Evolutionary conservation across 257 asterid genomes (phyloP), one percentile per base, ranked within the genome.

Genomic region (Paulownia fortunei): DNA sequence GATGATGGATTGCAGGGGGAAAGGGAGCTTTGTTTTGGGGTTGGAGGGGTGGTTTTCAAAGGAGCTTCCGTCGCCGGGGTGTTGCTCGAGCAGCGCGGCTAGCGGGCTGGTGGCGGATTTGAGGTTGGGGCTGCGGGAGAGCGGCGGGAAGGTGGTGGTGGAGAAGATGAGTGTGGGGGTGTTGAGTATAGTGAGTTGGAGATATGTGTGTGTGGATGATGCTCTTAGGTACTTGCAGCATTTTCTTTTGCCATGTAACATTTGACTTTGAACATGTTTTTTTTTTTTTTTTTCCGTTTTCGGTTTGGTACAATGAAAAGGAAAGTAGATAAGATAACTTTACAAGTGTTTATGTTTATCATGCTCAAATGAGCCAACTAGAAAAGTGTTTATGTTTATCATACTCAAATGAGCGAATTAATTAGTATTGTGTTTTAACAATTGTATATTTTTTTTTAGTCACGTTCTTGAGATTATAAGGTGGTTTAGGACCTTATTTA

Each of bases 31-130:
- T 51, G 88, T 92, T 2, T n/a, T 90, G 86, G 97, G 99, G 18
- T 52, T 88, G 79, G 95, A 92, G 79, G 98, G 94, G 70, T 94
- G 98, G 98, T 90, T 91, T 58, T 89, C 96, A 6, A 89, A 90
- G 89, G 99, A 91, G 88, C 85, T 94, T 12, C 98, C 96, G 64
- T 21, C 85, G 73, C 34, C 90, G 2, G 92, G 91, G 73, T 89
- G 98, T 41, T 90, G 97, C 81, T 72, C 82, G 19, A 62, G 85
- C 72, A 76, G 77, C 24, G 78, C 62, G 4, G 86, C 81, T 0
- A 84, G 99, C 23, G 98, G 97, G 51, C 63, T 92, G 83, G 93
- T 89, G 82, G 95, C 91, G 79, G 97, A 92, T 11, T 63, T 94
- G 87, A 85, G 97, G 84, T 44, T 94, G 70, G 96, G 97, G 74